Evolutionary conservation across 495 filamentous ascomycete species (phyloP).

Genomic region (Hypoxylon subgilvum): DNA sequence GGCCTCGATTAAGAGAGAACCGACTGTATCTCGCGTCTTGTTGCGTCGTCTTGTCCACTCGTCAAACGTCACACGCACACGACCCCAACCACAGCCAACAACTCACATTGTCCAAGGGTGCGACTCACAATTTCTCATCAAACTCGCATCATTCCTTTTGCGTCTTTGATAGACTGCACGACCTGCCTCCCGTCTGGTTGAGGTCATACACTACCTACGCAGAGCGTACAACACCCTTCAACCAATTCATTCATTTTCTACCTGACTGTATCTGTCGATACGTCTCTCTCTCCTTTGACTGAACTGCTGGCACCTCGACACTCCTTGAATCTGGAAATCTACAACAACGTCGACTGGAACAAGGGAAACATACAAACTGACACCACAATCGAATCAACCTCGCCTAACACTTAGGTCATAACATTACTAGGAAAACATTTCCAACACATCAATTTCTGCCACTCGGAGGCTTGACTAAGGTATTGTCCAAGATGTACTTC

Average conservation of each 20-base stretch:
- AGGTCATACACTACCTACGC: slow-evolving; percentile 31
- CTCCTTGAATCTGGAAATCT: slow-evolving; percentile 28
- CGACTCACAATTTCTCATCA: slow-evolving; percentile 32
- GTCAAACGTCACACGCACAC: slow-evolving; percentile 28
- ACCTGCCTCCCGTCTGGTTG: slow-evolving; percentile 20
- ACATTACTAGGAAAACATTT: neutral
- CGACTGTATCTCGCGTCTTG: neutral
- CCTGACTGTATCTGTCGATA: slow-evolving; percentile 31
- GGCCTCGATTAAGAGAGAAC: slow-evolving; percentile 19
- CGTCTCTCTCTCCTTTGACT: slow-evolving; percentile 36
- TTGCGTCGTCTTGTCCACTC: slow-evolving; percentile 11
- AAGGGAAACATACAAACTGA: slow-evolving; percentile 5
- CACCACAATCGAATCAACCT: slow-evolving; percentile 1
- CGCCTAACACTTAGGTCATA: slow-evolving; percentile 3
- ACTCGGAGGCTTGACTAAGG: too few relatives aligned
- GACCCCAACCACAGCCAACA: slow-evolving; percentile 11
- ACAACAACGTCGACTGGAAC: too few relatives aligned
- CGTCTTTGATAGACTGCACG: slow-evolving; percentile 42
- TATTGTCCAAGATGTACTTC: slow-evolving; percentile 33
- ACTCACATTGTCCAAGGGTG: slow-evolving; percentile 32
- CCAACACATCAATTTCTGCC: neutral
- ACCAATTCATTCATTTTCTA: slow-evolving; percentile 36
- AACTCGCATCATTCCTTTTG: slow-evolving; percentile 38
- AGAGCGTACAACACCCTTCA: slow-evolving; percentile 35
- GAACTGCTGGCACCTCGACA: slow-evolving; percentile 40